Evolutionary conservation across 1,284 basidiomycete species (phyloP), one percentile per base, ranked within the genome.

Genomic region (Ceratobasidium sp.): DNA sequence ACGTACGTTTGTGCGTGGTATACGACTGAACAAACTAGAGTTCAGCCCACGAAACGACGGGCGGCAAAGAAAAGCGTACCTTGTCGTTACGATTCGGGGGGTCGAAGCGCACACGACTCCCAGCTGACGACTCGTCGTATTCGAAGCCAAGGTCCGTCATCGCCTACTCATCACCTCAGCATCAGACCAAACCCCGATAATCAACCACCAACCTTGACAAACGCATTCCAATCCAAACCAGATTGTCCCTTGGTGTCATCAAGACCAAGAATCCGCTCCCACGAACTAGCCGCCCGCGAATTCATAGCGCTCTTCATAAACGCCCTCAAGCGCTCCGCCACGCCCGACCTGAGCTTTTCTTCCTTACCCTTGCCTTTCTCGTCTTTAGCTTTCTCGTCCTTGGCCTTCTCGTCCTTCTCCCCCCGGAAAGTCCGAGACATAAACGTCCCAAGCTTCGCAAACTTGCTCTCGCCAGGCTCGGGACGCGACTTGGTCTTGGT

Each of bases 61-160:
- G 11, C 19, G 14, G 15, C 27, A 47, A 45, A 15, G 17, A 14
- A 29, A 8, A 36, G 48, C 69, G 60, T 60, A 60, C 69, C 36
- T 72, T 75, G 63, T 75, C 73, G 14, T 75, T 75, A 17, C 48
- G 41, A 41, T 72, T 65, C 3, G 76, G 76, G 1, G 76, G 76
- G 47, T 76, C 73, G 33, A 76, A 76, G 17, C 74, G 56, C 50
- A 76, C 76, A 31, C 74, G 75, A 24, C 69, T 74, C 56, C 76
- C 76, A 50, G 76, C 76, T 14, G 74, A 72, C 24, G 60, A 69
- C 15, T 74, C 74, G 62, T 72, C 73, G 47, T 75, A 75, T 9
- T 57, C 62, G 45, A 76, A 76, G 5, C 76, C 76, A 44, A 76
- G 67, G n/a, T 63, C 51, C 31, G 59, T 44, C 76, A 76, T 76